Evolutionary conservation across 2,329 filamentous ascomycete species (phyloP).

Genomic region (Dendryphion nanum): DNA sequence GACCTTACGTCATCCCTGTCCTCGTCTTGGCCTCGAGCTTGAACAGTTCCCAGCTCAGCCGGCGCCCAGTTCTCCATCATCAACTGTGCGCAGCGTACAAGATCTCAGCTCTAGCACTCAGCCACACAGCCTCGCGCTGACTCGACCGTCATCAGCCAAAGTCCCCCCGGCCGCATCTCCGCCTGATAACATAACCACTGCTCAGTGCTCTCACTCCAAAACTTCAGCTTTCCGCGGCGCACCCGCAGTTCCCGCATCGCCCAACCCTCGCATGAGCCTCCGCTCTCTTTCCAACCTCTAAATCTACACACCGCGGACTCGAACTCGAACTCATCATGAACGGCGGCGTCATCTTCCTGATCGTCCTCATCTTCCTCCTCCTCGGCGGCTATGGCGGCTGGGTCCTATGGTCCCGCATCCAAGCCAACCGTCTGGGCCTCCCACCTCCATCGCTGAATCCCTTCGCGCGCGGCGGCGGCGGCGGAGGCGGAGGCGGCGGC

Average conservation of each 20-base stretch:
- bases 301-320: neutral
- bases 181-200: neutral
- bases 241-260: slow-evolving; percentile 3
- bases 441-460: slow-evolving; percentile 71
- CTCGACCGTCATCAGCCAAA: no score
- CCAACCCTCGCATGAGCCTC: slow-evolving; percentile 2
- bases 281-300: slow-evolving; percentile 4
- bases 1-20: slow-evolving; percentile 3
- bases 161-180: no score
- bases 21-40: neutral
- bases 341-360: slow-evolving; percentile 59
- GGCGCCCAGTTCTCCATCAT: neutral
- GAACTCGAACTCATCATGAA: slow-evolving; percentile 28
- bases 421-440: slow-evolving; percentile 71
- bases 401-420: slow-evolving; percentile 69
- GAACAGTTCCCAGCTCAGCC: slow-evolving; percentile 2
- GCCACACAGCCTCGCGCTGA: no score
- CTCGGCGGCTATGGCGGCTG: slow-evolving; percentile 65
- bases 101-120: no score
- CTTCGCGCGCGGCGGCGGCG: slow-evolving; percentile 56
- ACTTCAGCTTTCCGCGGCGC: slow-evolving; percentile 2
- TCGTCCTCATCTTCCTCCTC: slow-evolving; percentile 70
- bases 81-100: no score
- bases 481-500: slow-evolving; percentile 14
- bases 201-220: neutral